Base-by-base conservation (phyloP, 345 rosid genomes). In the Brassica cretica region DNA sequence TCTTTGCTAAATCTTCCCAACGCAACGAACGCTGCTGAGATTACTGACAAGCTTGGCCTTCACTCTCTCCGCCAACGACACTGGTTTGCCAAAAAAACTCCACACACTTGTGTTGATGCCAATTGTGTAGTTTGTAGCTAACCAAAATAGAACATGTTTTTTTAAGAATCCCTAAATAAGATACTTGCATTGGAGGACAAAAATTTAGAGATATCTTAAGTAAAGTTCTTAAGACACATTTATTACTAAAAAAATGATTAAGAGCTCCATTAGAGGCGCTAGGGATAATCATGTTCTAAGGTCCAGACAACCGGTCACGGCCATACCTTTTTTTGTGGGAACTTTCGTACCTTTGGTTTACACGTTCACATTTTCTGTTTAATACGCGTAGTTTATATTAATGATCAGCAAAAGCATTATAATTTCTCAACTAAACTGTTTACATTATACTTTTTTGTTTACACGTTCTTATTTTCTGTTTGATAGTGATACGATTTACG, bases 21-120 rank as follows among this genome's bases (percentile, higher is more conserved):
- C 58, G 91, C 90, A 21, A 88, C 86, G 91, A 88, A 88, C 72
- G 91, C 91, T 51, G 91, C 91, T 29, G 91, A 88, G 76, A 88
- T 88, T 12, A 88, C 91, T 44, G 91, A 88, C 77, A 88, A 88
- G 89, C 91, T 88, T 66, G 92, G 92, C 9, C 89, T 88, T n/a
- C 90, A 88, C 79, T 88, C 92, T 41, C 89, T 88, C 61, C 90
- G 90, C 6, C 90, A 88, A 76, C 90, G 92, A 78, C 89, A 88
- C 82, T 88, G 92, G 92, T 88, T 76, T 69, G 75, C n/a, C 8
- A 14, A 62, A 25, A 41, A 27, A 27, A 27, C 4, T 15, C 14
- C 7, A 53, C 49, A n/a, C 3, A 33, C 24, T 21, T 21, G 24
- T 21, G 24, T 21, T 21, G 24, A 21, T 21, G 24, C 2, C 24